Evolutionary conservation across 2,329 filamentous ascomycete genomes (phyloP).

Genomic region (Verticillium longisporum): DNA sequence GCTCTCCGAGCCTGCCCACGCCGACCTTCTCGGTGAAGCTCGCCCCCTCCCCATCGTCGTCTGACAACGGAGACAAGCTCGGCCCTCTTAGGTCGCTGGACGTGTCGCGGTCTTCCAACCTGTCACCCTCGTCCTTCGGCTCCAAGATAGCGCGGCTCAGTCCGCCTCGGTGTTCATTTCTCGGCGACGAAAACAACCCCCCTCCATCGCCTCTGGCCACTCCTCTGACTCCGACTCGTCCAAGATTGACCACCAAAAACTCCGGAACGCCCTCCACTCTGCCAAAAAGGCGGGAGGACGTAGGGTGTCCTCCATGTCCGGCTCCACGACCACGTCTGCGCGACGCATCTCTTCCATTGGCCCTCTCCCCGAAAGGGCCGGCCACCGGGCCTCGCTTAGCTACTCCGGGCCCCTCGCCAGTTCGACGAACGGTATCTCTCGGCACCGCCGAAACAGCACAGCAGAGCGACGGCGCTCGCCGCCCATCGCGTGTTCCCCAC

Average conservation of each 20-base stretch:
- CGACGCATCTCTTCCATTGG: constrained; percentile 35
- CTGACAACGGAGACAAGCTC: constrained; percentile 36
- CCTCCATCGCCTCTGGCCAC: constrained; percentile 29
- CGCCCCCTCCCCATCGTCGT: constrained; percentile 34
- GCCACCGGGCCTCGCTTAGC: constrained; percentile 17
- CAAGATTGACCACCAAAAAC: constrained; percentile 44
- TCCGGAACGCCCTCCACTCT: constrained; percentile 47
- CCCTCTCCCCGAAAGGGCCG: not conserved
- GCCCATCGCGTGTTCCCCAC: constrained; percentile 45
- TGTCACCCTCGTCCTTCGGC: constrained; percentile 34
- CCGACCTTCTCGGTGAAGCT: constrained; percentile 51
- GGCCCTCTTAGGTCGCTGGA: constrained; percentile 45
- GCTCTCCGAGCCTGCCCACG: constrained; percentile 53
- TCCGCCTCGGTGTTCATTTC: constrained; percentile 23
- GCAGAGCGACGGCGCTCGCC: constrained; percentile 43
- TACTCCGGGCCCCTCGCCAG: constrained; percentile 39
- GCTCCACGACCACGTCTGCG: constrained; percentile 26
- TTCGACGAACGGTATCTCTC: constrained; percentile 48
- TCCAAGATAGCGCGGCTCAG: constrained; percentile 21
- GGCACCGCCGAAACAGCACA: constrained; percentile 41
- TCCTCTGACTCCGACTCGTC: constrained; percentile 44
- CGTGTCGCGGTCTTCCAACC: constrained; percentile 41
- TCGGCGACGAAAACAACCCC: constrained; percentile 46
- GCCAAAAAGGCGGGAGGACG: constrained; percentile 37
- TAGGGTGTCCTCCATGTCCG: constrained; percentile 31